Evolutionary conservation across 306 rosid species (phyloP), one percentile per base, ranked within the genome.

Genomic region (Benincasa hispida): DNA sequence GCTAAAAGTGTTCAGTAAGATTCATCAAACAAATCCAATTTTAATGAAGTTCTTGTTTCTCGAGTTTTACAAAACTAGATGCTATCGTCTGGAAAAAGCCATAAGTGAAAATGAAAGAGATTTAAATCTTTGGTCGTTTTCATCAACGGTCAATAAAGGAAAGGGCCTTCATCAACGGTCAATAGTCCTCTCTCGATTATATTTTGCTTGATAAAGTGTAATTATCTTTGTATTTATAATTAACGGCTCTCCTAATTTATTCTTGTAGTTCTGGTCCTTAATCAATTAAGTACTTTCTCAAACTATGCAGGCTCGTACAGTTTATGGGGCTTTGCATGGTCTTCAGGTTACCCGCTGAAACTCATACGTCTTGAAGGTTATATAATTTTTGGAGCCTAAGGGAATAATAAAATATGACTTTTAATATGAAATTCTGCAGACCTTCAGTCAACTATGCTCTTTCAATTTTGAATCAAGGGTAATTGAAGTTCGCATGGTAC

Each of bases 271-370:
- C 28, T 22, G 35, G 37, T 53, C 47, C 78, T 50, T 19, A 21
- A 37, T 25, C 34, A 53, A 42, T 48, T 60, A 50, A 72, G 27
- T 72, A 48, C 60, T 59, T 55, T 28, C 68, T 83, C n/a, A 58
- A 74, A 78, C 51, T 48, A 55, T 79, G 77, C 85, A 84, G 87
- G 87, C 87, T 54, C 79, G 74, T 45, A 84, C 85, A 37, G 77
- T 84, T 54, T 84, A 81, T 65, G 87, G 87, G 47, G 87, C 83
- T 63, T 72, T 84, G 72, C 85, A 84, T 62, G 87, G 83, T 32
- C 56, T 84, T 22, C 83, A 84, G 85, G 87, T 84, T 65, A 50
- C 47, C 18, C 39, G 11, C 79, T 59, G 57, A 56, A 35, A 42
- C 58, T 76, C 27, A 14, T 14, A 51, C 18, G 27, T 28, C 60